Percentiles rank a stretch among this genome's conserved stretches.
phyloP scores from a whole-genome alignment of 768 basidiomycete genomes.

The Rubroboletus satanas region DNA sequence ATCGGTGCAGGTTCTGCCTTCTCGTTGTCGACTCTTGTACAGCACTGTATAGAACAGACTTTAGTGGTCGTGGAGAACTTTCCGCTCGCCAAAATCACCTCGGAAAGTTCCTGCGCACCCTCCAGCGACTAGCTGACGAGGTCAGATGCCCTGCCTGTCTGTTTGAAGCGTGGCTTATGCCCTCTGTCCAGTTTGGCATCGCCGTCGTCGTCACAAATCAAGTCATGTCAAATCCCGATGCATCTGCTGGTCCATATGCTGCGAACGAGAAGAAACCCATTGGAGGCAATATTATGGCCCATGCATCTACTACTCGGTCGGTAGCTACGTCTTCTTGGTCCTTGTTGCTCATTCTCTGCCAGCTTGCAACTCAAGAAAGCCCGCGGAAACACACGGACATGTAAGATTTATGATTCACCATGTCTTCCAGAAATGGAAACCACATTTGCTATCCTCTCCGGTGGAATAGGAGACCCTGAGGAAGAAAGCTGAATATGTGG shows the following conservation, averaged over 20 bases:
- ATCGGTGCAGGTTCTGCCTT: slow-evolving; percentile 74
- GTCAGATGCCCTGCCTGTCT: slow-evolving; percentile 41
- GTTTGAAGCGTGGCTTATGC: not conserved
- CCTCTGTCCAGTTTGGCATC: slow-evolving; percentile 75
- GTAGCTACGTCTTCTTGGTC: slow-evolving; percentile 10
- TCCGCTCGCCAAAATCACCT: slow-evolving; percentile 94
- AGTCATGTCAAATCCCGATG: slow-evolving; percentile 99
- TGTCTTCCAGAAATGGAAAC: slow-evolving; percentile 96
- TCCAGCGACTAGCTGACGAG: slow-evolving; percentile 95
- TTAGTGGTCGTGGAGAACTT: slow-evolving; percentile 90
- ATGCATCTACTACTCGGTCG: slow-evolving; percentile 95
- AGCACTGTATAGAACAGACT: slow-evolving; percentile 92
- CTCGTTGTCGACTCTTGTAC: slow-evolving; percentile 97
- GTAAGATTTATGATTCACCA: slow-evolving; percentile 97
- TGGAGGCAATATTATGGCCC: slow-evolving; percentile 98
- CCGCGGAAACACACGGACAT: slow-evolving; percentile 86
- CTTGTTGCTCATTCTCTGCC: slow-evolving; percentile 6
- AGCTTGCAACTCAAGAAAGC: slow-evolving; percentile 91
- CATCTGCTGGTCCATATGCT: slow-evolving; percentile 82
- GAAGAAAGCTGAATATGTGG: slow-evolving; percentile 56
- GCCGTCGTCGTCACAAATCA: slow-evolving; percentile 98
- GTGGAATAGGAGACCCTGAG: slow-evolving; percentile 93
- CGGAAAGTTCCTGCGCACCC: slow-evolving; percentile 89
- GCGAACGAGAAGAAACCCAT: slow-evolving; percentile 97
- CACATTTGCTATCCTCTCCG: slow-evolving; percentile 86